Evolutionary conservation across 2,329 filamentous ascomycete species (phyloP), one percentile per base, ranked within the genome.

Genomic region (Ophiostoma populinum): DNA sequence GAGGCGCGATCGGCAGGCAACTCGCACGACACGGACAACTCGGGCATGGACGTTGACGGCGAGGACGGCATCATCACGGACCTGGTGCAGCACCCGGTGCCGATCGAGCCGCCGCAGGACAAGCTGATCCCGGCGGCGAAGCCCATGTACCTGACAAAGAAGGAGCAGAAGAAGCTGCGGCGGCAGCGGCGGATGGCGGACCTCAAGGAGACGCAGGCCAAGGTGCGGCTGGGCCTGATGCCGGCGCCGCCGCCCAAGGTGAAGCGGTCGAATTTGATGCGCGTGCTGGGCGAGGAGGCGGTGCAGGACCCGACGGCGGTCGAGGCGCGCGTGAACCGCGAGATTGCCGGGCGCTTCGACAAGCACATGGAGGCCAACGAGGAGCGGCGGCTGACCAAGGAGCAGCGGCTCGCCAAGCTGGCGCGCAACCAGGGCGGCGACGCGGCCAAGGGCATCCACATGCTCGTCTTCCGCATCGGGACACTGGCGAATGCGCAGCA

Each of bases 221-320:
- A 98, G 61, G 90, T 95, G 42, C 71, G 87, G 39, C 63, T 98
- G 9, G 90, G 90, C 15, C 66, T 98, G 11, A 78, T 87, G 40
- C 83, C 86, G 3, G 82, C 87, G 15, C 85, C 86, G 19, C 80
- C 86, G 18, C 87, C 90, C 9, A 98, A 95, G 57, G 83, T 98
- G 46, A 95, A 94, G 59, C 92, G 92, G 56, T 81, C 79, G 39
- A 98, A 98, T 54, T 70, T 98, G 51, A 98, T 98, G 90, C 78
- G 86, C 39, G 90, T 98, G 20, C 66, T 94, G 37, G 90, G 90
- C 42, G 83, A 94, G 51, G 78, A 83, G 55, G 69, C 69, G 13
- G 87, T 98, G 45, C 92, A 93, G 51, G 90, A 98, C 56, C 90
- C 90, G 6, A 98, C 92, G 1, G 90, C 90, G 4, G 90, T 98